phyloP scores from a whole-genome alignment of 345 rosid species.

The Excoecaria agallocha region DNA sequence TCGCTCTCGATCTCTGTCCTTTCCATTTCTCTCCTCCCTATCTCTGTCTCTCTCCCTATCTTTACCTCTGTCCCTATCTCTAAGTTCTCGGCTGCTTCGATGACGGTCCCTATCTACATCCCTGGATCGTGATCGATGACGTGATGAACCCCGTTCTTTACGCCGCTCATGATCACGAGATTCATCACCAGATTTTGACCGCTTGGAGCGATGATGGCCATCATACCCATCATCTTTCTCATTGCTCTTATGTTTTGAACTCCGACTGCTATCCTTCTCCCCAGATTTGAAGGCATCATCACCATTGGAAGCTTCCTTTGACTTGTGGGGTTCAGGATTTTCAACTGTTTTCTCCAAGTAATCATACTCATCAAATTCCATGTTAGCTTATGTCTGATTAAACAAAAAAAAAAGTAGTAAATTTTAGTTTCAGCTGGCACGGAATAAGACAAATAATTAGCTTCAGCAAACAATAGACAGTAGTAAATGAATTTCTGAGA shows the following conservation, averaged over 20 bases:
- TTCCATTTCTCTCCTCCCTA: conserved; percentile 49
- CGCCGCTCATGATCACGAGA: conserved; percentile 45
- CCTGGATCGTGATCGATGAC: conserved; percentile 57
- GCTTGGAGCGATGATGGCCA: conserved; percentile 46
- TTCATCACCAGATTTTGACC: conserved; percentile 48
- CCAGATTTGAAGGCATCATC: conserved; percentile 41
- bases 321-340: conserved; percentile 49
- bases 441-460: conserved; percentile 8
- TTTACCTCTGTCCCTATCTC: conserved; percentile 54
- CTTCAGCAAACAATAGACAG: not conserved
- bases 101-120: conserved; percentile 73
- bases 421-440: not conserved
- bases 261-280: conserved; percentile 44
- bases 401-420: conserved; percentile 1
- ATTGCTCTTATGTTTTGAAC: conserved; percentile 55
- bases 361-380: conserved; percentile 97
- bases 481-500: not conserved
- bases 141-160: conserved; percentile 42
- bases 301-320: conserved; percentile 59
- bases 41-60: conserved; percentile 37
- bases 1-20: conserved; percentile 38
- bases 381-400: conserved; percentile 20
- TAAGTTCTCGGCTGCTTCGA: conserved; percentile 53
- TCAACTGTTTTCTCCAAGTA: conserved; percentile 90
- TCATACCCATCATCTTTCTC: conserved; percentile 49